Percentiles rank a stretch among this genome's conserved stretches.
These are phyloP conservation scores for Hypericum perforatum DNA, from an alignment of 345 rosid genomes.

Conservation along the genomic window DNA sequence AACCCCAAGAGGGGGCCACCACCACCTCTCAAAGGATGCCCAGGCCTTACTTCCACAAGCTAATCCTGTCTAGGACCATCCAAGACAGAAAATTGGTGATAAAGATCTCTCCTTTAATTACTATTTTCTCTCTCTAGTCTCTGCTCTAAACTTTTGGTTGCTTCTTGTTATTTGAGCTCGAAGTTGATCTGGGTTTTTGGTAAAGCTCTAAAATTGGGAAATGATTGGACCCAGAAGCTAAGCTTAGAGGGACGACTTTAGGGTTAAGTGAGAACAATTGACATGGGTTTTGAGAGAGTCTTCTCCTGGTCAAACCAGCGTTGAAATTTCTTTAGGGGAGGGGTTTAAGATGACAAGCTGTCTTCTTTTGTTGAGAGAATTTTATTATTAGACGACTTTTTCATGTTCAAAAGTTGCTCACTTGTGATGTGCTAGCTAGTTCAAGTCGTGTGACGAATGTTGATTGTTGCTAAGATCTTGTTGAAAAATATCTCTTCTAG, in stretches of 20 bases:
- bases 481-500: too few species aligned
- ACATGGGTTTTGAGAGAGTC: too few species aligned
- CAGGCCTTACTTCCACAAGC: constrained; percentile 71
- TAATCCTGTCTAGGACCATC: constrained; percentile 52
- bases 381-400: too few species aligned
- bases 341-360: too few species aligned
- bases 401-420: too few species aligned
- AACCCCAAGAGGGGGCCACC: not conserved
- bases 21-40: constrained; percentile 35
- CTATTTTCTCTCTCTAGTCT: constrained; percentile 6
- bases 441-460: too few species aligned
- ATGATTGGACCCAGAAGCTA: not conserved
- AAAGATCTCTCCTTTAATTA: constrained; percentile 9
- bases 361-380: too few species aligned
- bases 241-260: not conserved
- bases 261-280: not conserved
- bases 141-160: constrained; percentile 25
- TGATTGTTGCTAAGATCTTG: too few species aligned
- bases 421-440: too few species aligned
- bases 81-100: constrained; percentile 62
- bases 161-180: constrained; percentile 23
- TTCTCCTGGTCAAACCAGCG: too few species aligned
- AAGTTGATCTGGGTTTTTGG: constrained; percentile 4
- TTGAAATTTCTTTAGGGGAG: too few species aligned
- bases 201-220: constrained; percentile 3